phyloP scores from a whole-genome alignment of 2,329 filamentous ascomycete species.

The Cladosporium sp. region DNA sequence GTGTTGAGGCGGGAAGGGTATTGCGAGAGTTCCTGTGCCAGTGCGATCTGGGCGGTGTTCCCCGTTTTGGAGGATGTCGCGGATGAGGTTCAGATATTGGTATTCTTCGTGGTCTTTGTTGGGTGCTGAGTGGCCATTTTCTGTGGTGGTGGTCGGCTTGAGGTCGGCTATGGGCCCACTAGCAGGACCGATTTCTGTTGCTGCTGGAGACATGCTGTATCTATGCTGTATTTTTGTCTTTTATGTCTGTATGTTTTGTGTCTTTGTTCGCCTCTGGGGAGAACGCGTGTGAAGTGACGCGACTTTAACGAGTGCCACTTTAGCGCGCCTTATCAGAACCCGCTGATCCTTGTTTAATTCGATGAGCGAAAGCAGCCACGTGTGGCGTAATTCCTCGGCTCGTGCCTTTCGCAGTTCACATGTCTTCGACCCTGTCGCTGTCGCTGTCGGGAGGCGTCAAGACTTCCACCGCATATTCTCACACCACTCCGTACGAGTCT shows the following conservation, averaged over 20 bases:
- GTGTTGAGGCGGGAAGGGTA: conserved; percentile 82
- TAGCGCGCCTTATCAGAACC: conserved; percentile 1
- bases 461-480: background rate
- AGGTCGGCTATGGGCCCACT: conserved; percentile 23
- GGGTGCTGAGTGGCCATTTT: conserved; percentile 1
- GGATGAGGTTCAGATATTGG: conserved; percentile 88
- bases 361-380: background rate
- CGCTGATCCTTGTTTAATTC: background rate
- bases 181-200: conserved; percentile 26
- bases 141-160: conserved; percentile 14
- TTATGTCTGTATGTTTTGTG: background rate
- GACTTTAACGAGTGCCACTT: conserved; percentile 4
- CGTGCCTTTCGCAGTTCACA: conserved; percentile 6
- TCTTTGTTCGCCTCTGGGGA: background rate
- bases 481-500: background rate
- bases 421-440: conserved; percentile 2
- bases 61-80: conserved; percentile 73
- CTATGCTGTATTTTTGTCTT: background rate
- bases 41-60: conserved; percentile 92
- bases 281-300: background rate
- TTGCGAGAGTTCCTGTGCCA: conserved; percentile 83
- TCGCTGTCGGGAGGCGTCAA: background rate
- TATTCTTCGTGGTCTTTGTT: conserved; percentile 68
- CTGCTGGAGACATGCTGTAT: conserved; percentile 27
- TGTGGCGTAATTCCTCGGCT: background rate